Conservation (phyloP, 192 early-diverging fungal species). For the Podila minutissima region DNA sequence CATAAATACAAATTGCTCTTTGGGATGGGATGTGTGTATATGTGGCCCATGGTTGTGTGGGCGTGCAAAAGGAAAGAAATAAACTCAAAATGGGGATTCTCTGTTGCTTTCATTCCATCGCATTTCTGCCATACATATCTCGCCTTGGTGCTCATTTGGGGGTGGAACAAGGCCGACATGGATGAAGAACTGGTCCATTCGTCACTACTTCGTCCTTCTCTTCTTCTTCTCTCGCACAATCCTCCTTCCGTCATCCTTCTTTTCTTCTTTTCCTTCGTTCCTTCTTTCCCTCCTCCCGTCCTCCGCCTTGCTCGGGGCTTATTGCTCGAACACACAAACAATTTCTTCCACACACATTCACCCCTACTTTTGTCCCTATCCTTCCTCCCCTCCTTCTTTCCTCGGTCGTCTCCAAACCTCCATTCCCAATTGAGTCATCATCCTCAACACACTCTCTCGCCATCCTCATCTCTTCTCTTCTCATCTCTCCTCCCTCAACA, state of each 20-base stretch:
- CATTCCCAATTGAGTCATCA: constrained; percentile 4
- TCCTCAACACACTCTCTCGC: not conserved
- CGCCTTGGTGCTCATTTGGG: no score
- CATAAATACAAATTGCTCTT: no score
- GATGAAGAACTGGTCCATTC: not conserved
- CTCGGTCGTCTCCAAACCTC: not conserved
- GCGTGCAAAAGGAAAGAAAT: no score
- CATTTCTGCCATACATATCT: not conserved
- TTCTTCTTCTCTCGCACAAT: not conserved
- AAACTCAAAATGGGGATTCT: no score
- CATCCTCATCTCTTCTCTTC: not conserved
- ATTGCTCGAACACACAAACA: no score
- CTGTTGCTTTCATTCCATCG: no score
- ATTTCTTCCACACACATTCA: no score
- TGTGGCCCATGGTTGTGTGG: no score
- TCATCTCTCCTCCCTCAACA: not conserved
- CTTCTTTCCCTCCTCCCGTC: not conserved
- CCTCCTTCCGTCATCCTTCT: not conserved
- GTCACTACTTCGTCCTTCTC: not conserved
- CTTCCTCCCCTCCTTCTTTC: not conserved
- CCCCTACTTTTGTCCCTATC: not conserved
- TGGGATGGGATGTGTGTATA: no score
- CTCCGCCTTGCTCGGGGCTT: not conserved
- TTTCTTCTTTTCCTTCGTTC: not conserved
- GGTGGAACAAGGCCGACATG: not conserved